Conservation (phyloP, 2,329 filamentous ascomycete genomes). For the Penicillium fuscoglaucum region DNA sequence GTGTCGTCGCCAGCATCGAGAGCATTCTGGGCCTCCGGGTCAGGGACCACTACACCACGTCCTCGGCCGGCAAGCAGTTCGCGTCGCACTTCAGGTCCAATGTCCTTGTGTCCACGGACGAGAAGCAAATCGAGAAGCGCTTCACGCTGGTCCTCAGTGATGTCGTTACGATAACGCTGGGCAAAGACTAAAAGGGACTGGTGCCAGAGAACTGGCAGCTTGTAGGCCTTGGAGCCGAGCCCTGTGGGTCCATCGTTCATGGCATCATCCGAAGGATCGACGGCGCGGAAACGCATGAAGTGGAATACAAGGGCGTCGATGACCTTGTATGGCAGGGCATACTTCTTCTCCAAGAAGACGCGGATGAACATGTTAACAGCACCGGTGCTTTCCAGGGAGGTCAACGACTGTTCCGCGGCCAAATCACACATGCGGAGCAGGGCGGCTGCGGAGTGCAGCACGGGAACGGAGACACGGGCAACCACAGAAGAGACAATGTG, state of each 20-base stretch:
- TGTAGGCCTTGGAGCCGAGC: conserved; percentile 56
- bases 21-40: conserved; percentile 56
- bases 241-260: conserved; percentile 44
- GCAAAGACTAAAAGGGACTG: conserved; percentile 91
- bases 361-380: conserved; percentile 96
- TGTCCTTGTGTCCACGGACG: conserved; percentile 79
- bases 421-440: conserved; percentile 92
- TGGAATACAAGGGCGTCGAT: conserved; percentile 95
- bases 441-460: conserved; percentile 88
- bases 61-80: conserved; percentile 87
- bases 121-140: conserved; percentile 84
- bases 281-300: conserved; percentile 82
- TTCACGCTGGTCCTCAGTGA: conserved; percentile 92
- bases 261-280: conserved; percentile 58
- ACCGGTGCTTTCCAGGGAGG: conserved; percentile 77
- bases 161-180: conserved; percentile 91
- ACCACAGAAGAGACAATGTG: conserved; percentile 88
- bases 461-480: conserved; percentile 79
- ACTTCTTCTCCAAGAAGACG: conserved; percentile 91
- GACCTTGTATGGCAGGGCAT: conserved; percentile 91
- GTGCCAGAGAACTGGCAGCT: conserved; percentile 93
- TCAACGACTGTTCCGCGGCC: conserved; percentile 80
- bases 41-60: conserved; percentile 64
- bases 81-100: conserved; percentile 86
- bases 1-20: conserved; percentile 79